Percentiles rank a stretch among this genome's conserved stretches.
Evolutionary conservation across 129 eudicot species (phyloP).

Genomic region (Flaveria trinervia): DNA sequence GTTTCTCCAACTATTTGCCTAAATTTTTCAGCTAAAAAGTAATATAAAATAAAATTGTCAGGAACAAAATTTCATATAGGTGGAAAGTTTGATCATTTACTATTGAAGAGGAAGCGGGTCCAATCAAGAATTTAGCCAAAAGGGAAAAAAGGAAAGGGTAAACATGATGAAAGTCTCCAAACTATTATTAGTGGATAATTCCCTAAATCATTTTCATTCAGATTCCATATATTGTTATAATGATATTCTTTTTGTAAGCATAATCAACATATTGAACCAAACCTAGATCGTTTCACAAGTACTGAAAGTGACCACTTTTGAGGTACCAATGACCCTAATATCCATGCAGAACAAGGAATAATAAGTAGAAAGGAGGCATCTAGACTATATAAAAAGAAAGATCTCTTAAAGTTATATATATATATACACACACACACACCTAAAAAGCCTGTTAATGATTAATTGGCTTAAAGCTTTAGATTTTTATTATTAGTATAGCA

Average conservation of each 20-base stretch:
- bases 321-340: constrained; percentile 3
- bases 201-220: neutral
- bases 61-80: neutral
- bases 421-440: neutral
- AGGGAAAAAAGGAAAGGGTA: neutral
- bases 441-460: neutral
- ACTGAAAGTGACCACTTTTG: neutral
- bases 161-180: neutral
- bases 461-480: neutral
- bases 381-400: neutral
- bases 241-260: neutral
- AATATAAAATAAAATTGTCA: constrained; percentile 1
- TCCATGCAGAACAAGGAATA: neutral
- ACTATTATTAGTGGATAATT: neutral
- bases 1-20: constrained; percentile 72
- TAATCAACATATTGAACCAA: neutral
- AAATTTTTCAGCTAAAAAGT: constrained; percentile 72
- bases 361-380: neutral
- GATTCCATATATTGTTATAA: neutral
- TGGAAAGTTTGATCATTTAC: neutral
- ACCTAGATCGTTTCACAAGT: neutral
- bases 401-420: neutral
- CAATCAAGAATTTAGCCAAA: neutral
- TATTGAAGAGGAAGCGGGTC: neutral
- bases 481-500: neutral